These are phyloP conservation scores for Chrysopogon serrulatus DNA, from an alignment of 176 grass and related monocot genomes.

Conservation along the genomic window DNA sequence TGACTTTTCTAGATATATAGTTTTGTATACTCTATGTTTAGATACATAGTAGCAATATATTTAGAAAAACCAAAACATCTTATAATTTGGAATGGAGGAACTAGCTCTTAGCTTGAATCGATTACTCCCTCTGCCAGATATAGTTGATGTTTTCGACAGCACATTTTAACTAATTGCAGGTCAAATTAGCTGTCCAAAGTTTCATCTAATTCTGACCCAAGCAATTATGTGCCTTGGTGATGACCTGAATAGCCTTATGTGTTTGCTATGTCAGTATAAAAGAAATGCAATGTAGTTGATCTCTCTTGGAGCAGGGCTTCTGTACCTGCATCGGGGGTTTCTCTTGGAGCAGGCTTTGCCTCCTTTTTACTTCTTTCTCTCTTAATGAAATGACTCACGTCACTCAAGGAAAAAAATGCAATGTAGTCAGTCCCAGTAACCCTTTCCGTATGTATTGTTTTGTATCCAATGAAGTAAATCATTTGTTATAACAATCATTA, in stretches of 20 bases:
- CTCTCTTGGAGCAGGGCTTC: neutral
- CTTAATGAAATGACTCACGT: neutral
- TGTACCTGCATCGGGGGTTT: neutral
- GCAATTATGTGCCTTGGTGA: neutral
- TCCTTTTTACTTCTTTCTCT: neutral
- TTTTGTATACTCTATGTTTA: too few species aligned
- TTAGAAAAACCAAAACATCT: too few species aligned
- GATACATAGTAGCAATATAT: too few species aligned
- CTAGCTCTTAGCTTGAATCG: neutral
- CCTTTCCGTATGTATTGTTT: neutral
- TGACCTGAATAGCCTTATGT: neutral
- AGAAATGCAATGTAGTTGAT: neutral
- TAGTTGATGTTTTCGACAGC: neutral
- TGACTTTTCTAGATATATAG: too few species aligned
- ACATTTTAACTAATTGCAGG: neutral
- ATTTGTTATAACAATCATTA: constrained; percentile 11
- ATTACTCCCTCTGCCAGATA: neutral
- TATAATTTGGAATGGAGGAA: too few species aligned
- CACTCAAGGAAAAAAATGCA: neutral
- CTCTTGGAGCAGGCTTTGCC: neutral
- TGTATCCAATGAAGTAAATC: neutral
- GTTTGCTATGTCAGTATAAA: neutral
- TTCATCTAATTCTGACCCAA: neutral
- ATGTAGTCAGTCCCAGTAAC: neutral
- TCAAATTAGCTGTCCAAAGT: neutral